Conservation (phyloP, 148 eudicot genomes). For the Chenopodium suecicum region DNA sequence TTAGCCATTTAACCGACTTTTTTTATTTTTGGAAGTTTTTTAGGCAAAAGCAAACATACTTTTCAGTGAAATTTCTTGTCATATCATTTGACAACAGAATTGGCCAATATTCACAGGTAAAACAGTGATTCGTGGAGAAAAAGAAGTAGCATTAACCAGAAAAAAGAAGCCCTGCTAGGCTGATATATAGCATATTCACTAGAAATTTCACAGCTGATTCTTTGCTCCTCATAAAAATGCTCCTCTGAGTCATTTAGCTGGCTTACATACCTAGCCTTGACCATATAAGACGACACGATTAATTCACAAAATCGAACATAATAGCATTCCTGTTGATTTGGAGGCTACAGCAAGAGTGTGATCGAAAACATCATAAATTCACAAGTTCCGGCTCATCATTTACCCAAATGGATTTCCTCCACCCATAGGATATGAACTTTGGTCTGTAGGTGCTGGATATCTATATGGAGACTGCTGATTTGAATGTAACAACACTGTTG, state of each 20-base stretch:
- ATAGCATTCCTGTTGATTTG: neutral
- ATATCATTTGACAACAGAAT: neutral
- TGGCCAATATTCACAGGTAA: neutral
- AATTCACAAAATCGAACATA: neutral
- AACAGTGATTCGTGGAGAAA: neutral
- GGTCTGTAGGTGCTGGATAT: conserved; percentile 30
- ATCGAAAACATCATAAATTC: neutral
- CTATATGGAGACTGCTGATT: conserved; percentile 30
- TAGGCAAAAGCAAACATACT: too few relatives aligned
- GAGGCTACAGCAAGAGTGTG: neutral
- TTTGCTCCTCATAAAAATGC: neutral
- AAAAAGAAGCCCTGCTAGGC: neutral
- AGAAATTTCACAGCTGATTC: neutral
- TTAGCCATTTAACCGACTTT: too few relatives aligned
- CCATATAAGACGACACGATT: neutral
- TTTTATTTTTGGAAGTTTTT: too few relatives aligned
- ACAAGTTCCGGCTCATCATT: neutral
- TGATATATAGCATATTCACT: neutral
- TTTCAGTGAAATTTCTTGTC: too few relatives aligned
- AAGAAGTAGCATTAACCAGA: neutral
- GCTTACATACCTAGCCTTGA: neutral
- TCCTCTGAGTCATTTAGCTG: neutral
- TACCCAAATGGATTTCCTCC: conserved; percentile 72
- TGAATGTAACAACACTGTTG: conserved; percentile 33
- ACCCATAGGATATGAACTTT: conserved; percentile 34